Conservation (phyloP, 192 early-diverging fungal genomes). For the Backusella australiensis region DNA sequence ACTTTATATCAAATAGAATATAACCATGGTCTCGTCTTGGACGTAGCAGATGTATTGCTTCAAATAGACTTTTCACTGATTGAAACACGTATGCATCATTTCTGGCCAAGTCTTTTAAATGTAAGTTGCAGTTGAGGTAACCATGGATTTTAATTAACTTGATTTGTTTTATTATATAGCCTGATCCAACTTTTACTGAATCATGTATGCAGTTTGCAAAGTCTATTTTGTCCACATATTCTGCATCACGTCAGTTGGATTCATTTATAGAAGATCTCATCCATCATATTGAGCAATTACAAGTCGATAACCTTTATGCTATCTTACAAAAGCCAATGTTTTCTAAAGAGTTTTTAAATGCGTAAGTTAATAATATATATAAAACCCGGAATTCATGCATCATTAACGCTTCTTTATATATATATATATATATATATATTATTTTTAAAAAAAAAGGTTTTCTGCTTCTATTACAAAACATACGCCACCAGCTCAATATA, state of each 20-base stretch:
- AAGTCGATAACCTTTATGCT: constrained; percentile 8
- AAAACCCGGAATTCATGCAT: not conserved
- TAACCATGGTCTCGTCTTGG: constrained; percentile 14
- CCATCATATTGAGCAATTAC: not conserved
- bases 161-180: not conserved
- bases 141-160: not conserved
- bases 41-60: constrained; percentile 12
- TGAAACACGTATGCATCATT: constrained; percentile 20
- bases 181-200: constrained; percentile 6
- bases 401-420: constrained; percentile 10
- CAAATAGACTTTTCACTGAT: constrained; percentile 28
- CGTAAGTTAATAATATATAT: constrained; percentile 16
- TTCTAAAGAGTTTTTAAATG: constrained; percentile 16
- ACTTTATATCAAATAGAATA: not conserved
- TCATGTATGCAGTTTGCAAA: constrained; percentile 12
- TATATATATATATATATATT: too few species aligned
- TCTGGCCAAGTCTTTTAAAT: constrained; percentile 29
- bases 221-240: constrained; percentile 17
- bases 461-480: constrained; percentile 22
- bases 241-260: constrained; percentile 33
- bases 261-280: constrained; percentile 26
- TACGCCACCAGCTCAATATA: constrained; percentile 25
- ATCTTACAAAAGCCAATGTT: constrained; percentile 23
- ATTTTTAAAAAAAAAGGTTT: too few species aligned
- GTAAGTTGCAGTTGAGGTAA: constrained; percentile 1